phyloP scores from a whole-genome alignment of 495 filamentous ascomycete genomes.

The Neurospora sp. region DNA sequence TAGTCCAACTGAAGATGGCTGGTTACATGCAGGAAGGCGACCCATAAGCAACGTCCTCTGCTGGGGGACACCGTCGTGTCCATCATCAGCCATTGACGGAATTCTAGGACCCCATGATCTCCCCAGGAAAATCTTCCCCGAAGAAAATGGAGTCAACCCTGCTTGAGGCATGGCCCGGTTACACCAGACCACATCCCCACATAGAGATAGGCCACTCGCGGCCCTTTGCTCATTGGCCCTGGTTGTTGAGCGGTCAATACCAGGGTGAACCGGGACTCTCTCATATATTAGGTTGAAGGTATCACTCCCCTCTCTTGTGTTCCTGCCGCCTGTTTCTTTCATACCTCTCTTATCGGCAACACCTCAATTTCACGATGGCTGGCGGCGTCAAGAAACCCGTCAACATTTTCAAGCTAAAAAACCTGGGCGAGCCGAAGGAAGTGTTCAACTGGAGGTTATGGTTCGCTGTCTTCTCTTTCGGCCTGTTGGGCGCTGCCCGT shows the following conservation, averaged over 20 bases:
- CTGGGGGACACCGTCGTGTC: background rate
- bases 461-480: conserved; percentile 57
- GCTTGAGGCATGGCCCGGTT: background rate
- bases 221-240: background rate
- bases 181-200: background rate
- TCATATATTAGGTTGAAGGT: background rate
- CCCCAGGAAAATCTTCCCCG: background rate
- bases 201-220: background rate
- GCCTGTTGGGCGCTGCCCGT: conserved; percentile 58
- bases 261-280: background rate
- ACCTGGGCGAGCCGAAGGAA: conserved; percentile 43
- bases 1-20: background rate
- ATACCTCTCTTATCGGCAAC: background rate
- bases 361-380: conserved; percentile 36
- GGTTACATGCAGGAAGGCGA: background rate
- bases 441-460: conserved; percentile 57
- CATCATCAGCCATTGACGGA: background rate
- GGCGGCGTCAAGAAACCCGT: conserved; percentile 55
- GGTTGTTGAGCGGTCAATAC: background rate
- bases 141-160: background rate
- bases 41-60: background rate
- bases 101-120: background rate
- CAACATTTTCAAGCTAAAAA: conserved; percentile 54
- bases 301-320: background rate
- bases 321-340: background rate